phyloP scores from a whole-genome alignment of 805 yeast species.

The Ogataea paraovalis region DNA sequence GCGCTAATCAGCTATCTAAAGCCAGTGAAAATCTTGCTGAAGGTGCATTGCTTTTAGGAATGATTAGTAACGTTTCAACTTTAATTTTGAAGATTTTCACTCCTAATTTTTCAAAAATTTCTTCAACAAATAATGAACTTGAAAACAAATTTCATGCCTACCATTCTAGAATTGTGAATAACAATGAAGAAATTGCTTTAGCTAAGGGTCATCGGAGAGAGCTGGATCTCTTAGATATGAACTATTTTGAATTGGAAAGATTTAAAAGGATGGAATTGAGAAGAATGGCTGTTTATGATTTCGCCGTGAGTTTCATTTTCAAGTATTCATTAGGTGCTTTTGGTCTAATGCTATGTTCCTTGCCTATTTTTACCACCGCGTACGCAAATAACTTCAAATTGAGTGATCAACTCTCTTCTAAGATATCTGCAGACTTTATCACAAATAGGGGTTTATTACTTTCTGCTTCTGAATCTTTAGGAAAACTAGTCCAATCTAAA shows the following conservation, averaged over 20 bases:
- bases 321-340: conserved; percentile 96
- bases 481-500: conserved; percentile 79
- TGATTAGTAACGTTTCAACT: conserved; percentile 79
- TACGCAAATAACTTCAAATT: conserved; percentile 38
- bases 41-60: conserved; percentile 72
- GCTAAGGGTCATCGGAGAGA: conserved; percentile 80
- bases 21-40: conserved; percentile 70
- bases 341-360: conserved; percentile 80
- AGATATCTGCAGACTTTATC: conserved; percentile 75
- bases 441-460: conserved; percentile 81
- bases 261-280: conserved; percentile 73
- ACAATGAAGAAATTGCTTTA: conserved; percentile 84
- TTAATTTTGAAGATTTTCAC: conserved; percentile 68
- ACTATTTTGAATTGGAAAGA: conserved; percentile 76
- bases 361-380: conserved; percentile 65
- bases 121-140: conserved; percentile 68
- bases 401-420: conserved; percentile 31
- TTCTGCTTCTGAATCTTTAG: conserved; percentile 84
- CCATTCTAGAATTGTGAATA: conserved; percentile 76
- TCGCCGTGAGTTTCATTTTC: conserved; percentile 82
- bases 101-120: conserved; percentile 84
- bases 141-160: conserved; percentile 82
- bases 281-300: conserved; percentile 70
- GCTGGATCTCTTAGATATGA: conserved; percentile 67
- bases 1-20: conserved; percentile 71